A percentile compares a stretch with the other conserved stretches of the same genome.
Conservation (phyloP, 2,329 filamentous ascomycete species). For the Alternaria consortialis region DNA sequence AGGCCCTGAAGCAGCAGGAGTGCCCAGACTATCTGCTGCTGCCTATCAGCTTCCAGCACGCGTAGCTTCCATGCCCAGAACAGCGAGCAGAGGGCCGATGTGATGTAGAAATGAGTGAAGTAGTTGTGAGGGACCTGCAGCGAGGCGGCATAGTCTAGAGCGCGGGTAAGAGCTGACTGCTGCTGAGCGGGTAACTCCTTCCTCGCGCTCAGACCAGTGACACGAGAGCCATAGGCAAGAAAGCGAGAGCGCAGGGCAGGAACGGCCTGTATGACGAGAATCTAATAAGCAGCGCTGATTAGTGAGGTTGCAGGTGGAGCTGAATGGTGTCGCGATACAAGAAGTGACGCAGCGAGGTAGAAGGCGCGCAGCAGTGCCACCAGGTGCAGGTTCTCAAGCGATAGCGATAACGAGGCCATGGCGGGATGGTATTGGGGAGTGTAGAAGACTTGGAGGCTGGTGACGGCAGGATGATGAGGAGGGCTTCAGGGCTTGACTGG, state of each 20-base stretch:
- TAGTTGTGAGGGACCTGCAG: conserved; percentile 83
- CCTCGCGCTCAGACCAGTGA: conserved; percentile 32
- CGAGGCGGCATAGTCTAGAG: conserved; percentile 62
- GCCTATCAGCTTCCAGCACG: conserved; percentile 52
- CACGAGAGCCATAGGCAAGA: conserved; percentile 68
- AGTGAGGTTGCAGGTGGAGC: conserved; percentile 28
- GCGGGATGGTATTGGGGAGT: conserved; percentile 2
- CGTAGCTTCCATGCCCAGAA: conserved; percentile 78
- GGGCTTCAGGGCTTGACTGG: conserved; percentile 2
- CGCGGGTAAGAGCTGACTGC: conserved; percentile 19
- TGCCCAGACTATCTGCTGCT: conserved; percentile 72
- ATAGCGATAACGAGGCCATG: conserved; percentile 3
- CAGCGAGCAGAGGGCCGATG: conserved; percentile 72
- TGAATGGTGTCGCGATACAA: conserved; percentile 50
- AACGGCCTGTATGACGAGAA: conserved; percentile 61
- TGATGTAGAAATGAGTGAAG: conserved; percentile 87
- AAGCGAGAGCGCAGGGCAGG: conserved; percentile 64
- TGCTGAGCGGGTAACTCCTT: conserved; percentile 12
- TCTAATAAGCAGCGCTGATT: conserved; percentile 50
- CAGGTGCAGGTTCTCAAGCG: conserved; percentile 21
- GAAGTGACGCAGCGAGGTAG: conserved; percentile 51
- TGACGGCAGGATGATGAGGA: conserved; percentile 30
- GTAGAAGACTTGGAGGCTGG: neutral
- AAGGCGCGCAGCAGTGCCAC: conserved; percentile 44
- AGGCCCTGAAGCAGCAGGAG: conserved; percentile 79